Conservation (phyloP, 1,139 yeast genomes). For the Kurtzmaniella quercitrusa region DNA sequence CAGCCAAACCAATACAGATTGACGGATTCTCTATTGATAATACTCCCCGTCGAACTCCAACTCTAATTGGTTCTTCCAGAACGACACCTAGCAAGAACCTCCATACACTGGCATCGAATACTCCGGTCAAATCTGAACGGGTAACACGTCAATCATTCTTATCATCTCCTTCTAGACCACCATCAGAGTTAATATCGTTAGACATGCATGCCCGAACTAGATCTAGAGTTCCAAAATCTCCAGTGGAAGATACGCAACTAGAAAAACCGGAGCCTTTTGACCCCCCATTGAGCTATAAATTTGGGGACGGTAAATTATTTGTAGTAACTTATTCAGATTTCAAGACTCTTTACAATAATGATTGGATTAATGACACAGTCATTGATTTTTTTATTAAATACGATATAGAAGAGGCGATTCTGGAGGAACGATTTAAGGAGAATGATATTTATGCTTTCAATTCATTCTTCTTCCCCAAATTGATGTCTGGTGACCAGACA, state of each 20-base stretch:
- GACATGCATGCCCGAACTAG: neutral
- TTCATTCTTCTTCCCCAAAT: slow-evolving; percentile 77
- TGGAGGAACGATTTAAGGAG: slow-evolving; percentile 14
- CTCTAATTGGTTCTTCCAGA: neutral
- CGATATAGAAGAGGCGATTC: slow-evolving; percentile 41
- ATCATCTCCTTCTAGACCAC: neutral
- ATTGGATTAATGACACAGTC: slow-evolving; percentile 73
- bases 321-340: slow-evolving; percentile 59
- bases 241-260: slow-evolving; percentile 2
- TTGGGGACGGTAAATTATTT: slow-evolving; percentile 44
- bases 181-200: slow-evolving; percentile 2
- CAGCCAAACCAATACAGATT: neutral
- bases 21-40: neutral
- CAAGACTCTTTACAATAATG: slow-evolving; percentile 61
- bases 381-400: slow-evolving; percentile 69
- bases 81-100: too few relatives aligned
- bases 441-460: slow-evolving; percentile 60
- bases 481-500: slow-evolving; percentile 28
- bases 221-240: neutral
- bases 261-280: slow-evolving; percentile 31
- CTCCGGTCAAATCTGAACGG: neutral
- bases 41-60: neutral
- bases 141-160: neutral
- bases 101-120: too few relatives aligned
- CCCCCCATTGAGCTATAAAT: slow-evolving; percentile 50